phyloP scores from a whole-genome alignment of 352 stramenopile species.

The Phytophthora brassicae region DNA sequence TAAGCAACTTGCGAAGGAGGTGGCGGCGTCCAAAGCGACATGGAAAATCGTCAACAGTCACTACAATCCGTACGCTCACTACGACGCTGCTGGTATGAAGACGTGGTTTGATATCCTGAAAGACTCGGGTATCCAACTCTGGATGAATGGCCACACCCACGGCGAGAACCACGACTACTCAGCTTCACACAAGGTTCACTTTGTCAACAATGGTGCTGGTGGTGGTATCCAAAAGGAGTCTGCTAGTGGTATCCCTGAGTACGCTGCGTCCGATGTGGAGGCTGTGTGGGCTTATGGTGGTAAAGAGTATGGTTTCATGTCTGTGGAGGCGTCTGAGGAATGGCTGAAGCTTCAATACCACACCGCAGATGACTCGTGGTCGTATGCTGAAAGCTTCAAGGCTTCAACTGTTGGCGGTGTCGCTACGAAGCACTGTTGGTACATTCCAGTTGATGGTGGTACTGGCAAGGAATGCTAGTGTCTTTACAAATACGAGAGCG shows the following conservation, averaged over 20 bases:
- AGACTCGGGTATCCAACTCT: constrained; percentile 40
- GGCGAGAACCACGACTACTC: constrained; percentile 69
- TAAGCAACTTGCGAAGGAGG: constrained; percentile 37
- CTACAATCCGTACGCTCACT: constrained; percentile 59
- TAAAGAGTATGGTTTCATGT: constrained; percentile 72
- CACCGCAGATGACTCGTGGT: constrained; percentile 59
- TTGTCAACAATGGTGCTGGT: constrained; percentile 75
- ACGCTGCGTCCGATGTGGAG: constrained; percentile 45
- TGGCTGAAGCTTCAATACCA: constrained; percentile 74
- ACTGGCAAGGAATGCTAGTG: constrained; percentile 36
- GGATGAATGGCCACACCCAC: constrained; percentile 62
- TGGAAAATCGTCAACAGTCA: constrained; percentile 74
- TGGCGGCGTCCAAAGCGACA: constrained; percentile 48
- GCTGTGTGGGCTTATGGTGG: constrained; percentile 65
- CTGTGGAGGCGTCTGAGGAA: constrained; percentile 49
- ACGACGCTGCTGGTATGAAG: constrained; percentile 27
- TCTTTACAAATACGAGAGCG: constrained; percentile 1
- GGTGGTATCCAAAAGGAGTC: constrained; percentile 76
- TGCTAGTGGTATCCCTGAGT: constrained; percentile 58
- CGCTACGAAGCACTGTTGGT: constrained; percentile 70
- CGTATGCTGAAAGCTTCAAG: constrained; percentile 46
- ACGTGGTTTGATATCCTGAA: constrained; percentile 52
- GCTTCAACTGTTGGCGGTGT: constrained; percentile 46
- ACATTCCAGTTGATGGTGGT: constrained; percentile 48
- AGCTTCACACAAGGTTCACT: constrained; percentile 53